Conservation (phyloP, 768 basidiomycete species). For the Mycena chlorophos region DNA sequence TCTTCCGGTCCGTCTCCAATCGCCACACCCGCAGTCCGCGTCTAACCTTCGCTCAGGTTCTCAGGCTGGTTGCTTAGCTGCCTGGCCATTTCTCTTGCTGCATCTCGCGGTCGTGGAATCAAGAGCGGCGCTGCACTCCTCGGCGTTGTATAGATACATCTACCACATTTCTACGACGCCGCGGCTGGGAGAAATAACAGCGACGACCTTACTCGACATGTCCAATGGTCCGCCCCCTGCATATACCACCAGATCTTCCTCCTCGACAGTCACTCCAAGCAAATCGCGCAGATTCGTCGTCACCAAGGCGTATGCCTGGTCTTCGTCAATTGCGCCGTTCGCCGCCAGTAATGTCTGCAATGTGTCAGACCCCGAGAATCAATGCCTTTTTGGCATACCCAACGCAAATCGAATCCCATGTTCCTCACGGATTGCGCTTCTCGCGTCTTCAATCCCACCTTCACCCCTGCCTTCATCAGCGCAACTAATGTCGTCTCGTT, state of each 20-base stretch:
- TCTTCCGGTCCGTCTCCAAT: conserved; percentile 63
- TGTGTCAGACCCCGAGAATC: background rate
- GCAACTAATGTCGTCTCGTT: conserved; percentile 60
- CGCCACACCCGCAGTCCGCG: conserved; percentile 6
- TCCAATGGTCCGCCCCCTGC: conserved; percentile 61
- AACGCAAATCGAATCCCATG: conserved; percentile 74
- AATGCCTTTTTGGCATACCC: conserved; percentile 50
- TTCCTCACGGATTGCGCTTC: conserved; percentile 76
- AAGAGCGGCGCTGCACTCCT: conserved; percentile 65
- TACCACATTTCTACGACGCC: conserved; percentile 52
- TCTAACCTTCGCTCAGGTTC: conserved; percentile 49
- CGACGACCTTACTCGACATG: conserved; percentile 53
- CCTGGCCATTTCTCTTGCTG: conserved; percentile 73
- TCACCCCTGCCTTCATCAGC: conserved; percentile 72
- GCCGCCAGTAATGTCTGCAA: conserved; percentile 48
- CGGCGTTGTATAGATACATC: conserved; percentile 51
- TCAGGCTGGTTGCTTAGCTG: conserved; percentile 83
- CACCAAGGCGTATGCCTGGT: conserved; percentile 44
- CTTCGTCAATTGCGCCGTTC: conserved; percentile 42
- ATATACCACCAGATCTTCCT: conserved; percentile 62
- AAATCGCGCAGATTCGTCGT: conserved; percentile 45
- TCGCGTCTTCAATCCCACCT: conserved; percentile 68
- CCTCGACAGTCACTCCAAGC: conserved; percentile 31
- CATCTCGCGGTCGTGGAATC: conserved; percentile 69
- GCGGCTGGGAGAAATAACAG: conserved; percentile 53